These are phyloP conservation scores for Penicillium sp. DNA, from an alignment of 2,329 filamentous ascomycete genomes.

Conservation along the genomic window DNA sequence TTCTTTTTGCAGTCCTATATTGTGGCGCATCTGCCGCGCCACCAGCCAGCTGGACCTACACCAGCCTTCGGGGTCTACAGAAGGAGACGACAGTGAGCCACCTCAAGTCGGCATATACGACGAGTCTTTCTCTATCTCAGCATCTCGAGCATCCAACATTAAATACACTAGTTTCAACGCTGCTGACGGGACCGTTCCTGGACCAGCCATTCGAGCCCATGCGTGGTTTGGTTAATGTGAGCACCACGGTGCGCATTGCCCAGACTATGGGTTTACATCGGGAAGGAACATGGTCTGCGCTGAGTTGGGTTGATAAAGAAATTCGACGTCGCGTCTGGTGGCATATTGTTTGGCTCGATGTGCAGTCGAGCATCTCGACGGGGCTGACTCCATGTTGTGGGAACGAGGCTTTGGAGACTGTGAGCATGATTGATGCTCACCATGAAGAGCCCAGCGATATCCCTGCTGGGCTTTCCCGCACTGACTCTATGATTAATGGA, in stretches of 20 bases:
- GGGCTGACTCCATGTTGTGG: conserved; percentile 16
- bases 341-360: conserved; percentile 22
- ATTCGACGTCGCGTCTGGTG: conserved; percentile 17
- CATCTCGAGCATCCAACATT: neutral
- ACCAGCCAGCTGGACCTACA: neutral
- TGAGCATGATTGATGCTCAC: neutral
- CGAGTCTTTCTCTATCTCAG: neutral
- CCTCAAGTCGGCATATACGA: neutral
- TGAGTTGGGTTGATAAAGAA: conserved; percentile 8
- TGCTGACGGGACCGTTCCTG: neutral
- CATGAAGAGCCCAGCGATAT: neutral
- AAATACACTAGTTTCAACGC: neutral
- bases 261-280: neutral
- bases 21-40: neutral
- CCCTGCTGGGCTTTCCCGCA: neutral
- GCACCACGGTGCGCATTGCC: neutral
- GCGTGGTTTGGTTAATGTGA: neutral
- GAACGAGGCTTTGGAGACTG: neutral
- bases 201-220: neutral
- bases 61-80: neutral
- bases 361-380: conserved; percentile 20
- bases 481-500: neutral
- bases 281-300: neutral
- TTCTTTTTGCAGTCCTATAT: neutral
- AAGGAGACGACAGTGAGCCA: neutral